Evolutionary conservation across 192 early-diverging fungal genomes (phyloP).

Genomic region (Coemansia sp.): DNA sequence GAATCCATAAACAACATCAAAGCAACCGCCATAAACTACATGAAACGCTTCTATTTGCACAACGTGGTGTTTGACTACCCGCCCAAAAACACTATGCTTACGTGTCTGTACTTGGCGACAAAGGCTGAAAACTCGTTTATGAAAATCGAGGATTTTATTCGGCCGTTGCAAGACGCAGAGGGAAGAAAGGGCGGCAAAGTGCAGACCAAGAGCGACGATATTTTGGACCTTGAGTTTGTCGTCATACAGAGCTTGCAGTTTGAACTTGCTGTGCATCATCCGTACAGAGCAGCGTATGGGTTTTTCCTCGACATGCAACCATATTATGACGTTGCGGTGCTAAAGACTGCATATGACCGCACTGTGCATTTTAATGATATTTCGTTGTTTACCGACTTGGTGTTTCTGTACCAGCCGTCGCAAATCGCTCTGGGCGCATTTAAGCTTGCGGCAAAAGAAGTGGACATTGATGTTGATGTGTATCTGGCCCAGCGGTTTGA

Average conservation of each 20-base stretch:
- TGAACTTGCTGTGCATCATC: conserved; percentile 73
- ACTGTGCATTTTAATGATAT: conserved; percentile 57
- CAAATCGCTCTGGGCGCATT: conserved; percentile 73
- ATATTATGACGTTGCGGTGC: conserved; percentile 25
- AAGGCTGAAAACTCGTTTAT: conserved; percentile 74
- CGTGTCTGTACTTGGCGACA: conserved; percentile 74
- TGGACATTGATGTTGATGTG: conserved; percentile 60
- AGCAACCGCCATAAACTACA: conserved; percentile 77
- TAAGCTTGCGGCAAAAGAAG: conserved; percentile 59
- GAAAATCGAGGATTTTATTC: conserved; percentile 70
- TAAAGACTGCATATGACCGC: conserved; percentile 56
- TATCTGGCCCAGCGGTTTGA: conserved; percentile 53
- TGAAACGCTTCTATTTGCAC: conserved; percentile 79
- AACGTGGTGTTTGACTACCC: conserved; percentile 81
- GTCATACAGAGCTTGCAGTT: conserved; percentile 73
- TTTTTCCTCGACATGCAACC: conserved; percentile 74
- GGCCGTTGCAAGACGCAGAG: conserved; percentile 32
- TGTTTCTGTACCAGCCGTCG: conserved; percentile 72
- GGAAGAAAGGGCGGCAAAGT: conserved; percentile 42
- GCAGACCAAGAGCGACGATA: conserved; percentile 50
- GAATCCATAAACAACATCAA: conserved; percentile 48
- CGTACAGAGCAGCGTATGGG: conserved; percentile 67
- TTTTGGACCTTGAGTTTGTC: conserved; percentile 66
- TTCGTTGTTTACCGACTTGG: conserved; percentile 70
- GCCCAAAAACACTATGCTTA: conserved; percentile 75